Evolutionary conservation across 495 filamentous ascomycete genomes (phyloP).

Genomic region (Niebla homalea): DNA sequence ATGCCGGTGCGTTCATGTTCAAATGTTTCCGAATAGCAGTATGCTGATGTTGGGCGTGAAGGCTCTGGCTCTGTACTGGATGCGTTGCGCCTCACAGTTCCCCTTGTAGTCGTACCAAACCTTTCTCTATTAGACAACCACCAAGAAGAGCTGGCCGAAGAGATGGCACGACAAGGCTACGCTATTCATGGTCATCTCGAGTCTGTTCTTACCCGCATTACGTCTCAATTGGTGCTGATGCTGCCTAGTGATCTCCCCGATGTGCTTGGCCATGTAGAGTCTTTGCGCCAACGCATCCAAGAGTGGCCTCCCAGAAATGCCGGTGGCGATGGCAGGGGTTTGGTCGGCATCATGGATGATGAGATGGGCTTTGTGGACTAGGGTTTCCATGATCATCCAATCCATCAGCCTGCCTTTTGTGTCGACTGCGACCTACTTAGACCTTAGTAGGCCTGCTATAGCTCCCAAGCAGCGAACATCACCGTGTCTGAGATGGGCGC

Average conservation of each 20-base stretch:
- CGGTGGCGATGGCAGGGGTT: slow-evolving; percentile 25
- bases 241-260: slow-evolving; percentile 28
- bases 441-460: no score
- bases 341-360: slow-evolving; percentile 40
- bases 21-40: not conserved
- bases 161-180: slow-evolving; percentile 55
- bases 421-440: no score
- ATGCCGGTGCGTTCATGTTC: slow-evolving; percentile 54
- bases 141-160: slow-evolving; percentile 71
- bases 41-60: slow-evolving; percentile 22
- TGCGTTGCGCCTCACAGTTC: slow-evolving; percentile 51
- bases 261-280: slow-evolving; percentile 32
- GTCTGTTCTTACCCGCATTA: slow-evolving; percentile 28
- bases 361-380: slow-evolving; percentile 46
- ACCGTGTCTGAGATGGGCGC: no score
- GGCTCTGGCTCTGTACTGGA: slow-evolving; percentile 85
- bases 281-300: slow-evolving; percentile 25
- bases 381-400: not conserved
- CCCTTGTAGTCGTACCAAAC: slow-evolving; percentile 81
- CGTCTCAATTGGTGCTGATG: not conserved
- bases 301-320: slow-evolving; percentile 37
- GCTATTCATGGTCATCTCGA: slow-evolving; percentile 50
- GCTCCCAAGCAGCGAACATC: no score
- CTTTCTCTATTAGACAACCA: slow-evolving; percentile 74
- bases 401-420: no score